Percentiles rank a stretch among this genome's conserved stretches.
Conservation (phyloP, 129 eudicot species). For the sunflower (Helianthus annuus) region HanXRQr2.0-SUNRISE NC_035442.2:180835581-180836080, state of each 20-base stretch:
- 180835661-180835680: not conserved
- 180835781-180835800: constrained; percentile 38
- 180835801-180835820: constrained; percentile 39
- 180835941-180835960: constrained; percentile 39
- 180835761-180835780: constrained; percentile 30
- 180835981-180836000: constrained; percentile 24
- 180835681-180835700: not conserved
- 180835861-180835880: constrained; percentile 44
- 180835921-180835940: constrained; percentile 43
- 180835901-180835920: constrained; percentile 25
- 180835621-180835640: constrained; percentile 4
- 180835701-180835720: constrained; percentile 3
- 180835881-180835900: constrained; percentile 36
- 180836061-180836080: too few relatives aligned
- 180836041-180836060: too few relatives aligned
- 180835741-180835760: constrained; percentile 21
- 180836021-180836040: constrained; percentile 81
- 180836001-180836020: constrained; percentile 49
- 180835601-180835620: constrained; percentile 12
- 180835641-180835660: not conserved
- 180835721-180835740: constrained; percentile 14
- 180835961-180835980: constrained; percentile 52
- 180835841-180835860: constrained; percentile 29
- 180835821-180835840: constrained; percentile 24
- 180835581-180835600: not conserved